Evolutionary conservation across 495 filamentous ascomycete genomes (phyloP).

Genomic region (Penicillium turbatum): DNA sequence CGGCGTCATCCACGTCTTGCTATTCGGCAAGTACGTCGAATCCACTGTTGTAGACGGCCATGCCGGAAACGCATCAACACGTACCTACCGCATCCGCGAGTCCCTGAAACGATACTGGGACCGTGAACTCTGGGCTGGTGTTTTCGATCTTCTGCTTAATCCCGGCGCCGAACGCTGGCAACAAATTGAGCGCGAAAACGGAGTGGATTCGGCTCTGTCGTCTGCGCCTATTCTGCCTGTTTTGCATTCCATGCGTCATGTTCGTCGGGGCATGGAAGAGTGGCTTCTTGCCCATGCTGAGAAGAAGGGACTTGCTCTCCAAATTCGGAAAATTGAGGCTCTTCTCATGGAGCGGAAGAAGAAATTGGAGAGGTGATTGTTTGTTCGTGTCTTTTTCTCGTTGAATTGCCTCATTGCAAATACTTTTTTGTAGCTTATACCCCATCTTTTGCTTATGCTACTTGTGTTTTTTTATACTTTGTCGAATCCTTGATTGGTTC

Average conservation of each 20-base stretch:
- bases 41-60: constrained; percentile 53
- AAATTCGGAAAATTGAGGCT: constrained; percentile 61
- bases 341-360: constrained; percentile 65
- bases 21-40: constrained; percentile 94
- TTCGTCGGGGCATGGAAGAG: constrained; percentile 75
- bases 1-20: constrained; percentile 74
- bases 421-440: constrained; percentile 5
- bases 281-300: constrained; percentile 81
- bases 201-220: constrained; percentile 7
- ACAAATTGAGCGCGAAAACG: constrained; percentile 58
- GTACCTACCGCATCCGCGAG: constrained; percentile 66
- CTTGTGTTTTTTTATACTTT: background rate
- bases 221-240: constrained; percentile 54
- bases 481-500: background rate
- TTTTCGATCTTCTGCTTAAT: constrained; percentile 86
- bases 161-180: constrained; percentile 50
- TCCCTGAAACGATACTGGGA: constrained; percentile 92
- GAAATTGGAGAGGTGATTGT: constrained; percentile 35
- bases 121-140: constrained; percentile 76
- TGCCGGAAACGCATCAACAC: constrained; percentile 17
- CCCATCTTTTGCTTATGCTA: background rate
- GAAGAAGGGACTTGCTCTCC: constrained; percentile 60
- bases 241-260: constrained; percentile 55
- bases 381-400: constrained; percentile 9
- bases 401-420: background rate